Percentiles rank a stretch among this genome's conserved stretches.
Conservation (phyloP, 2,329 filamentous ascomycete genomes). For the Rugonectria rugulosa region DNA sequence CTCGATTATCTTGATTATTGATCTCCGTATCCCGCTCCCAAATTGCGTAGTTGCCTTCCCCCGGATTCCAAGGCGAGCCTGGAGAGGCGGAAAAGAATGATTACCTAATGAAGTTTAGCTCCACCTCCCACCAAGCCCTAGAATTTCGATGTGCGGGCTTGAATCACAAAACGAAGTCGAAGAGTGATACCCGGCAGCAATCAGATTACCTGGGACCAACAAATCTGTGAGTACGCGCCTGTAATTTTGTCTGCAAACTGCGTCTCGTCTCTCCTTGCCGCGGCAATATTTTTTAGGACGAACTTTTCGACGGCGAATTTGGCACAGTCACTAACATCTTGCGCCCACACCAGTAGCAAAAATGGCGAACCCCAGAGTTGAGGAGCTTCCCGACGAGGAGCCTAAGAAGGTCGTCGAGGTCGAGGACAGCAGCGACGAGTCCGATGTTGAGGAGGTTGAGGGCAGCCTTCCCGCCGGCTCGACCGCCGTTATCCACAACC, state of each 20-base stretch:
- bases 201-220: slow-evolving; percentile 45
- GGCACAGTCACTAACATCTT: slow-evolving; percentile 36
- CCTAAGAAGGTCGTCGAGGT: slow-evolving; percentile 82
- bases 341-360: slow-evolving; percentile 53
- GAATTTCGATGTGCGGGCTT: slow-evolving; percentile 51
- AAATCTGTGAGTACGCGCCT: slow-evolving; percentile 46
- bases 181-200: slow-evolving; percentile 41
- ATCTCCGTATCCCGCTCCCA: slow-evolving; percentile 11
- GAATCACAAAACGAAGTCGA: slow-evolving; percentile 50
- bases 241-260: slow-evolving; percentile 18
- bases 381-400: slow-evolving; percentile 95
- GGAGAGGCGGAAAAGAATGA: slow-evolving; percentile 35
- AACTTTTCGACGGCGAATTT: slow-evolving; percentile 30
- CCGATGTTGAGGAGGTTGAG: slow-evolving; percentile 84
- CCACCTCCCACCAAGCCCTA: slow-evolving; percentile 53
- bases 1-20: slow-evolving; percentile 2
- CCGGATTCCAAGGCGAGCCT: slow-evolving; percentile 7
- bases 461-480: slow-evolving; percentile 82
- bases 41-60: slow-evolving; percentile 18
- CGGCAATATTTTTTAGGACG: slow-evolving; percentile 28
- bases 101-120: slow-evolving; percentile 53
- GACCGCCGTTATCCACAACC: slow-evolving; percentile 91
- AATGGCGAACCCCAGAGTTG: slow-evolving; percentile 98
- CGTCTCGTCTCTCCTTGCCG: slow-evolving; percentile 26
- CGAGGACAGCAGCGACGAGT: slow-evolving; percentile 75